phyloP scores from a whole-genome alignment of 2,329 filamentous ascomycete species.

The Ophiognomonia clavigignenti-juglandacearum region DNA sequence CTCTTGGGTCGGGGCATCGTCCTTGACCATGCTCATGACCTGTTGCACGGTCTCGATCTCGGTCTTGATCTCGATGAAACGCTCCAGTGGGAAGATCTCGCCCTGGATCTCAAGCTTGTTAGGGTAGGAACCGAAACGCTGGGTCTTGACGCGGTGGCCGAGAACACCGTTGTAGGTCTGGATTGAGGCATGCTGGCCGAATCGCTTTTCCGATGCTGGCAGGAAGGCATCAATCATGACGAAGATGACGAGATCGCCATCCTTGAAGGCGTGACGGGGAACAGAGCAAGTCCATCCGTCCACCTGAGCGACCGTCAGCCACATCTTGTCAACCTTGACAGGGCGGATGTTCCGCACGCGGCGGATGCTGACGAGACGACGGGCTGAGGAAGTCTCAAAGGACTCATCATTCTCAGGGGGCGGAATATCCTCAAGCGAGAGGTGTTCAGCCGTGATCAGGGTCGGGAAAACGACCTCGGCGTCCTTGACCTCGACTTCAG shows the following conservation, averaged over 20 bases:
- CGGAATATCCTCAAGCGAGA: no score
- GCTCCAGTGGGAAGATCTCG: constrained; percentile 10
- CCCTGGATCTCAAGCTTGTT: constrained; percentile 21
- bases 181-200: neutral
- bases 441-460: no score
- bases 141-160: constrained; percentile 19
- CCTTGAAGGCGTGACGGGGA: constrained; percentile 12
- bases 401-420: neutral
- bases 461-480: no score
- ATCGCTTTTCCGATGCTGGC: constrained; percentile 16
- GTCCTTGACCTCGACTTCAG: neutral
- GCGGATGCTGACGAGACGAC: constrained; percentile 12
- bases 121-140: constrained; percentile 6
- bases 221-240: constrained; percentile 25
- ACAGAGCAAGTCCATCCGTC: constrained; percentile 25
- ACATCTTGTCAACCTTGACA: neutral
- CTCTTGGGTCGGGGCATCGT: neutral
- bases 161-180: constrained; percentile 15
- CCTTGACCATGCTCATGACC: neutral
- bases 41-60: constrained; percentile 1
- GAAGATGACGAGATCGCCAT: constrained; percentile 20
- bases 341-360: constrained; percentile 11
- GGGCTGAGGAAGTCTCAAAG: neutral
- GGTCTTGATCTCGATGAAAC: constrained; percentile 17
- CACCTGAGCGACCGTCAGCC: constrained; percentile 15